Percentiles rank a stretch among this genome's conserved stretches.
Conservation (phyloP, 768 basidiomycete species). For the Suillus lakei region DNA sequence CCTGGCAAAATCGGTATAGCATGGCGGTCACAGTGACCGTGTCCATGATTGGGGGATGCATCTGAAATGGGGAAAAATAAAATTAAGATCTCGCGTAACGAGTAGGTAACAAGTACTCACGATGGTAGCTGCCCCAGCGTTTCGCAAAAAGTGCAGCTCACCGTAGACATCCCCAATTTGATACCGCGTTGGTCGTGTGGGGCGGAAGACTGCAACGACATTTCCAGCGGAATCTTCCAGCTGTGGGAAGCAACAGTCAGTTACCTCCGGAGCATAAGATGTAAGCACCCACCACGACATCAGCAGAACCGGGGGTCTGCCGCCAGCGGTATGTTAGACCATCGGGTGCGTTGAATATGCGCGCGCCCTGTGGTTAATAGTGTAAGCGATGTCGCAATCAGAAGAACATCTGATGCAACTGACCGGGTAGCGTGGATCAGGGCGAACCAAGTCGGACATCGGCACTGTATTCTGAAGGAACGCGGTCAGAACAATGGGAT, state of each 20-base stretch:
- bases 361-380: slow-evolving; percentile 53
- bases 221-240: slow-evolving; percentile 72
- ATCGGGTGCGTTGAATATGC: slow-evolving; percentile 83
- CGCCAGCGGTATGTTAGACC: slow-evolving; percentile 83
- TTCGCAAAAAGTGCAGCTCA: slow-evolving; percentile 82
- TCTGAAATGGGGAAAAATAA: slow-evolving; percentile 47
- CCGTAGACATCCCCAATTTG: slow-evolving; percentile 87
- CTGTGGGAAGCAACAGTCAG: slow-evolving; percentile 42
- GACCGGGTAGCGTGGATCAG: slow-evolving; percentile 66
- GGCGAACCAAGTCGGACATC: slow-evolving; percentile 83
- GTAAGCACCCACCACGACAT: slow-evolving; percentile 57
- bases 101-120: slow-evolving; percentile 44
- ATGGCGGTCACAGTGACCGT: slow-evolving; percentile 83
- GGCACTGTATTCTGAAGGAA: slow-evolving; percentile 67
- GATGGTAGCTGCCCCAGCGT: slow-evolving; percentile 81
- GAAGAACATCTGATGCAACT: slow-evolving; percentile 30
- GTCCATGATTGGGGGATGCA: slow-evolving; percentile 91
- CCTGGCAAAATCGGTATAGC: slow-evolving; percentile 79
- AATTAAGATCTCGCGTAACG: slow-evolving; percentile 25
- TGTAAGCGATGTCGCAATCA: slow-evolving; percentile 17
- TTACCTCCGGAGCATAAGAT: slow-evolving; percentile 8
- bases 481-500: slow-evolving; percentile 27
- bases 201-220: slow-evolving; percentile 81
- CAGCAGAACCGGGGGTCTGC: slow-evolving; percentile 60
- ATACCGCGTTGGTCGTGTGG: slow-evolving; percentile 77